Percentiles rank a stretch among this genome's conserved stretches.
phyloP scores from a whole-genome alignment of 768 basidiomycete species.

The Cystofilobasidium macerans region DNA sequence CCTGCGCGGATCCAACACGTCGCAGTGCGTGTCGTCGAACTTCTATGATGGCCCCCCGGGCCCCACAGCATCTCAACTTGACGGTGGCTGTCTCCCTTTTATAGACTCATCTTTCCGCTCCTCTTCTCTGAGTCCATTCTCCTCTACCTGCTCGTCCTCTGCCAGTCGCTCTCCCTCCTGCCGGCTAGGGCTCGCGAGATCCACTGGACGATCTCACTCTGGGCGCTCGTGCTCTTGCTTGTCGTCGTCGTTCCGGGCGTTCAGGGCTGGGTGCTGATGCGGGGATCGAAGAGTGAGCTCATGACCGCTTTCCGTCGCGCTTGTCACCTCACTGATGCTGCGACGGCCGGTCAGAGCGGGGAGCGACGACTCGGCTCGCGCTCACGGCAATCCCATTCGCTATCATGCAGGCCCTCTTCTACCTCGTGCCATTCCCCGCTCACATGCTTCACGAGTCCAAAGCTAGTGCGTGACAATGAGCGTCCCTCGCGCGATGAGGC shows the following conservation, averaged over 20 bases:
- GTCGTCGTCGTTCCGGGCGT: slow-evolving; percentile 57
- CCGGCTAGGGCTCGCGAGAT: slow-evolving; percentile 50
- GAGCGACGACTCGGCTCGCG: neutral
- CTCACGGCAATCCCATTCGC: slow-evolving; percentile 9
- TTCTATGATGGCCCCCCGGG: neutral
- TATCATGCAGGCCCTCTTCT: neutral
- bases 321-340: neutral
- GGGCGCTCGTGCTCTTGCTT: slow-evolving; percentile 50
- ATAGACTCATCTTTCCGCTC: slow-evolving; percentile 47
- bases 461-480: slow-evolving; percentile 24
- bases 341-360: neutral
- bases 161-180: slow-evolving; percentile 54
- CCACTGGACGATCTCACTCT: slow-evolving; percentile 60
- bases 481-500: no score
- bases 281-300: neutral
- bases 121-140: slow-evolving; percentile 66
- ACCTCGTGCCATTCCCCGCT: slow-evolving; percentile 8
- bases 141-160: slow-evolving; percentile 59
- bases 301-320: neutral
- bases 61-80: no score
- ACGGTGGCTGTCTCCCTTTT: no score
- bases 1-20: neutral
- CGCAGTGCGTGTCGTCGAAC: neutral
- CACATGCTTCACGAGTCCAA: slow-evolving; percentile 11
- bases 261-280: slow-evolving; percentile 32